Evolutionary conservation across 306 rosid species (phyloP), one percentile per base, ranked within the genome.

Genomic region (Cicer yamashitae): DNA sequence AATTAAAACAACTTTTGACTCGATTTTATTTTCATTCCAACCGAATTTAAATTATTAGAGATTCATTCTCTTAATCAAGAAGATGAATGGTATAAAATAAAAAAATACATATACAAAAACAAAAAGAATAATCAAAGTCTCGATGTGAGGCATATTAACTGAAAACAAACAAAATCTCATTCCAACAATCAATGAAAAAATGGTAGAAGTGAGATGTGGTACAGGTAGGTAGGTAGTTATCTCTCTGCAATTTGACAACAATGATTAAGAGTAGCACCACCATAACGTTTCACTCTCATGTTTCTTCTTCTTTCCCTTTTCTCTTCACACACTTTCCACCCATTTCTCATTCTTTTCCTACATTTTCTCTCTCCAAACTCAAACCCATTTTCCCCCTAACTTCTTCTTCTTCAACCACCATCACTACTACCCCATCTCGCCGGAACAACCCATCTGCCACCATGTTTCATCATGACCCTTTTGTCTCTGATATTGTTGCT

Each of bases 401-500:
- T 57, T 51, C 72, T 10, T 51, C 72, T 10, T 46, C 7, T 74
- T 34, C 71, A 6, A 43, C 57, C 12, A 5, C 80, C 38, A 53
- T 22, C 40, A 44, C 25, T 41, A 3, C 54, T 25, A 4, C 67
- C 74, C 38, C 45, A 10, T 40, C 17, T 79, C 86, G 73, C 51
- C 76, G 87, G 57, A 70, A 46, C 10, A 67, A 11, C 40, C 74
- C 70, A 7, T 74, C 43, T 74, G 83, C 88, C 41, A 75, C 76
- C n/a, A 89, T 92, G 97, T 73, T 84, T 0, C 91, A 80, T 54
- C 70, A 58, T 11, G 81, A 85, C 72, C 85, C 93, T 51, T 14
- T 86, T 9, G 84, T 85, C 67, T 84, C 93, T 46, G 96, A 94
- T 65, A n/a, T 87, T 75, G 77, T 71, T 17, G 97, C 99, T 77